Percentiles rank a stretch among this genome's conserved stretches.
Evolutionary conservation across 2,329 filamentous ascomycete genomes (phyloP).

Genomic region (Camptophora hylomeconis): DNA sequence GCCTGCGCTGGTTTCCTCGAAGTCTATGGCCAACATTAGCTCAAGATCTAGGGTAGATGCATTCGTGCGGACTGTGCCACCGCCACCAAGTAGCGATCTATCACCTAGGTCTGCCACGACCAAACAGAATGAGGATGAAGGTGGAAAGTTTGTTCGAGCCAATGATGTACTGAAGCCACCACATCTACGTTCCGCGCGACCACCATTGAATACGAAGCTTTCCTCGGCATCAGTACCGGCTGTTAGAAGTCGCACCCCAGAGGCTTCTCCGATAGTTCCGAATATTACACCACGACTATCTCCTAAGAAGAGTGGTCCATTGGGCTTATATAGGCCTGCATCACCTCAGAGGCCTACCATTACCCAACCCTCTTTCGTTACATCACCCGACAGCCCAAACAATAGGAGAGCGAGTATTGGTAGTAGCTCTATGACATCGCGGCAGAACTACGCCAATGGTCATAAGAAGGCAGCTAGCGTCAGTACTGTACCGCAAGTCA

Average conservation of each 20-base stretch:
- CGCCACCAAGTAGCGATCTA: conserved; percentile 9
- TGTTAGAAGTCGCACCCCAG: not conserved
- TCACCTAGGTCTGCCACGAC: conserved; percentile 2
- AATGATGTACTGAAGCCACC: conserved; percentile 46
- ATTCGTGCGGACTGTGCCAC: conserved; percentile 12
- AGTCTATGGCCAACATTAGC: conserved; percentile 15
- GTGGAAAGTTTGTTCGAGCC: conserved; percentile 50
- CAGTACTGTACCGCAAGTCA: too few relatives aligned
- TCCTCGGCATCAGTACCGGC: not conserved
- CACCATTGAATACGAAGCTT: not conserved
- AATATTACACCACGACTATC: too few relatives aligned
- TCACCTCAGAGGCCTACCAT: not conserved
- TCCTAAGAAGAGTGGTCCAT: too few relatives aligned
- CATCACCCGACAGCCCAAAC: too few relatives aligned
- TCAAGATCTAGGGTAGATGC: conserved; percentile 21
- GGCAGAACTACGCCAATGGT: too few relatives aligned
- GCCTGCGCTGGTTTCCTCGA: conserved; percentile 27
- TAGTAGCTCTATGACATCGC: too few relatives aligned
- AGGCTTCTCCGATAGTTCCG: conserved; percentile 6
- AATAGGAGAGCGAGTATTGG: too few relatives aligned
- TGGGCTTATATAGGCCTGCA: not conserved
- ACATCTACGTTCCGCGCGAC: not conserved
- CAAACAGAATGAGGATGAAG: conserved; percentile 34
- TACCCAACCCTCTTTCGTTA: too few relatives aligned
- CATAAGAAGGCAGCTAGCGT: too few relatives aligned